A percentile compares a stretch with the other conserved stretches of the same genome.
These are phyloP conservation scores for Kwoniella sp. DNA, from an alignment of 768 basidiomycete genomes.

Conservation along the genomic window DNA sequence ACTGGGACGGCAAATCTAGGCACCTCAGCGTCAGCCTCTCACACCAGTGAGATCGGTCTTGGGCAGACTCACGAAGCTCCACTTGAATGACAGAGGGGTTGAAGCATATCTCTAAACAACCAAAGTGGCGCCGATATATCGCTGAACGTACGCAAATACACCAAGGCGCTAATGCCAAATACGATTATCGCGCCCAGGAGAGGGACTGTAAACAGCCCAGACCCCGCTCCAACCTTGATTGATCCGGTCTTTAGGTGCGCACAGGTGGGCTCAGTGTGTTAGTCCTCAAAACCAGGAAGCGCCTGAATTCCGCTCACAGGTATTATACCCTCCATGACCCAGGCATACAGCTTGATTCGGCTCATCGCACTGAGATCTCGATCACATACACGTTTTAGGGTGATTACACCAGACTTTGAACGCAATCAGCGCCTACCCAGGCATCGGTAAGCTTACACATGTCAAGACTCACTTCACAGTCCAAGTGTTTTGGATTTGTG, in stretches of 20 bases:
- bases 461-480: slow-evolving; percentile 4
- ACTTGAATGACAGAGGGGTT: background rate
- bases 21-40: background rate
- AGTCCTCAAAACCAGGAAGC: background rate
- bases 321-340: slow-evolving; percentile 7
- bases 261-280: background rate
- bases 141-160: background rate
- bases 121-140: background rate
- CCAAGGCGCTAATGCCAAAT: background rate
- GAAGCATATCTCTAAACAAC: slow-evolving; percentile 9
- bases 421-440: background rate
- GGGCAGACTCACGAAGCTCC: slow-evolving; percentile 13
- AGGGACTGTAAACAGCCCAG: slow-evolving; percentile 6
- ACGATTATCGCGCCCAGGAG: background rate
- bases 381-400: background rate
- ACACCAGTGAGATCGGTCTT: background rate
- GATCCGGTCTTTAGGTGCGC: slow-evolving; percentile 1
- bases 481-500: slow-evolving; percentile 4
- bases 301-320: slow-evolving; percentile 3
- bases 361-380: background rate
- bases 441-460: background rate
- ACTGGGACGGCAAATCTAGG: slow-evolving; percentile 5
- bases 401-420: background rate
- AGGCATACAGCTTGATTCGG: slow-evolving; percentile 3
- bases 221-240: background rate